These are phyloP conservation scores for Venturia nashicola DNA, from an alignment of 2,329 filamentous ascomycete species.

Conservation along the genomic window DNA sequence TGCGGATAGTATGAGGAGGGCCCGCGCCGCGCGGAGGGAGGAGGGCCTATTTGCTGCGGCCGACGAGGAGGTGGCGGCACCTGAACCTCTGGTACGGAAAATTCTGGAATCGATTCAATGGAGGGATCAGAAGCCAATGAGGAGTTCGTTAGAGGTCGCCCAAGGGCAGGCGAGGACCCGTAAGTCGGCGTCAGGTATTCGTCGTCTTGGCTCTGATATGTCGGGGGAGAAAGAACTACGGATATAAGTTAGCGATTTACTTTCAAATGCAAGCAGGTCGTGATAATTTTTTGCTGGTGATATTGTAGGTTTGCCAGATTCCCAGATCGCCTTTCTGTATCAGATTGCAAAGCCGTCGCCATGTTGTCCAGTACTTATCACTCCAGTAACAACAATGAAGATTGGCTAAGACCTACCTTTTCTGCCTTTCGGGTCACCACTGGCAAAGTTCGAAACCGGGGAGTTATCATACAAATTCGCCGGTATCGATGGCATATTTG, in stretches of 20 bases:
- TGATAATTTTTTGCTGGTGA: not conserved
- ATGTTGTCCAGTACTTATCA: not conserved
- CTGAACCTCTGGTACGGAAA: constrained; percentile 23
- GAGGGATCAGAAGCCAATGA: constrained; percentile 26
- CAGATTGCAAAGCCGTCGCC: not conserved
- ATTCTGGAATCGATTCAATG: constrained; percentile 28
- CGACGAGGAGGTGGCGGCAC: constrained; percentile 20
- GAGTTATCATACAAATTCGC: not conserved
- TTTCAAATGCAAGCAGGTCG: not conserved
- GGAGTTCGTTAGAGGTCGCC: constrained; percentile 25
- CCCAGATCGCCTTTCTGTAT: not conserved
- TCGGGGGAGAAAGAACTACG: not conserved
- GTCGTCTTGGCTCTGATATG: not conserved
- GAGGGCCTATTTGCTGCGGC: constrained; percentile 32
- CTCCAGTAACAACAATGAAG: not conserved
- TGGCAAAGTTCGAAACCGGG: not conserved
- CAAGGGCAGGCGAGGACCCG: constrained; percentile 13
- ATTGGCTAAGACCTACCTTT: not conserved
- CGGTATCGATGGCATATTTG: not conserved
- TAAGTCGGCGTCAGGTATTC: not conserved
- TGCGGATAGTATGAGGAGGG: constrained; percentile 37
- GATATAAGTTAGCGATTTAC: not conserved
- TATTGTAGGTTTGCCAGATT: not conserved
- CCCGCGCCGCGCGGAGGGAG: constrained; percentile 35
- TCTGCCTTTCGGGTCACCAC: not conserved